These are phyloP conservation scores for Trypanosoma mega DNA, from an alignment of 208 protist genomes.

Conservation along the genomic window DNA sequence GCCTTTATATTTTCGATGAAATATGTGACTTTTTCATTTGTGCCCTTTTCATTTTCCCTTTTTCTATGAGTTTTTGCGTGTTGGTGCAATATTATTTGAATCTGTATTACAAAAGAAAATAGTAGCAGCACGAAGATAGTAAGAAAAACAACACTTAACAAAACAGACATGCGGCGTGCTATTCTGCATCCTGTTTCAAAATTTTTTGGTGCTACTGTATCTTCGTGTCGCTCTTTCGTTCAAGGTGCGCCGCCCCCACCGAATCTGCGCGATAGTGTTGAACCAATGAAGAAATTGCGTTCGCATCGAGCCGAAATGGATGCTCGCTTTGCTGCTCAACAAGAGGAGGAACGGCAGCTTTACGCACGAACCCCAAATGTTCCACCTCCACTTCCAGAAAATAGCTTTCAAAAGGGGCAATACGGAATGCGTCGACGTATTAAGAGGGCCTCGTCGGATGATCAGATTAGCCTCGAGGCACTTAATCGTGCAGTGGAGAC, in stretches of 20 bases:
- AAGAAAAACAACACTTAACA: no score
- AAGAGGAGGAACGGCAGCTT: slow-evolving; percentile 41
- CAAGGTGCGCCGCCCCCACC: slow-evolving; percentile 58
- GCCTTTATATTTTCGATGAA: no score
- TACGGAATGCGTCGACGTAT: slow-evolving; percentile 84
- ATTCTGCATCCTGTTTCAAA: not conserved
- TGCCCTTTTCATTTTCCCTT: no score
- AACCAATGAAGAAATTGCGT: slow-evolving; percentile 26
- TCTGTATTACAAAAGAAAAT: no score
- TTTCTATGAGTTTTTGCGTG: no score
- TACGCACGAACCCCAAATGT: slow-evolving; percentile 55
- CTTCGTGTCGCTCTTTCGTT: slow-evolving; percentile 40
- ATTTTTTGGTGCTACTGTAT: not conserved
- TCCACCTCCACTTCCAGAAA: slow-evolving; percentile 71
- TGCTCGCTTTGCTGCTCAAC: slow-evolving; percentile 31
- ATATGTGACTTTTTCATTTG: no score
- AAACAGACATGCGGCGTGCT: not conserved
- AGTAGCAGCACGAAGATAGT: no score
- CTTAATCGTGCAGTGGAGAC: slow-evolving; percentile 46
- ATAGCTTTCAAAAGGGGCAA: slow-evolving; percentile 57
- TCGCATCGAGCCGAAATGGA: slow-evolving; percentile 39
- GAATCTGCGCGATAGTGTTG: slow-evolving; percentile 30
- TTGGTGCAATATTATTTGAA: no score
- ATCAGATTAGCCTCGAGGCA: slow-evolving; percentile 28
- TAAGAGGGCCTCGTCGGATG: slow-evolving; percentile 30